Evolutionary conservation across 352 stramenopile species (phyloP), one percentile per base, ranked within the genome.

Genomic region (Phytophthora idaei): DNA sequence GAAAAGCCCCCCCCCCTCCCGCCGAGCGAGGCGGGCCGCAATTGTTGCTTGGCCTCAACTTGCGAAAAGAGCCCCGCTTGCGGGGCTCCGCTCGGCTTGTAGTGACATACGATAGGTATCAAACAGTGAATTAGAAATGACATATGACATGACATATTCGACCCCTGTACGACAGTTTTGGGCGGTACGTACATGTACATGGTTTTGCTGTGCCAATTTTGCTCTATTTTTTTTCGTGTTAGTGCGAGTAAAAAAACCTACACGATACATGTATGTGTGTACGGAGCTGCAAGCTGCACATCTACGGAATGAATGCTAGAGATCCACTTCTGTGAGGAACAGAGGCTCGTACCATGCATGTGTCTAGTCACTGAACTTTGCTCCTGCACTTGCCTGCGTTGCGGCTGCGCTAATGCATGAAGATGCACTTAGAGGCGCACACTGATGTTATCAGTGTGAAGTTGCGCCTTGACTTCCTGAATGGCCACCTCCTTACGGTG

Each of bases 401-500:
- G 37, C 28, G 48, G 61, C 61, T 59, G 52, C 36, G 55, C 57
- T 61, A 21, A 36, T 58, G 31, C 27, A 53, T 57, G 39, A 55
- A 48, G 29, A 53, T 47, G 48, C 46, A 42, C 34, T 72, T 76
- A 88, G 28, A 87, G 55, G 28, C 90, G 86, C 42, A 94, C 89
- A 46, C 73, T 83, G 44, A 97, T 89, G 3, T 71, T 74, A 59
- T 90, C 77, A 9, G 81, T 74, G 42, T 71, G 72, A 71, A 99
- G 87, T 57, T 95, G 79, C 34, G 78, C 74, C 84, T 99, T 99
- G 29, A 99, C 97, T 21, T 97, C 82, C 34, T 87, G 56, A 73
- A 99, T 99, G 28, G 87, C 78, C 60, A 99, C 97, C 80, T 99
- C 95, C 71, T 98, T 90, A 51, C 97, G 89, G 81, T 99, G 97